These are phyloP conservation scores for Epithele typhae DNA, from an alignment of 768 basidiomycete genomes.

Conservation along the genomic window DNA sequence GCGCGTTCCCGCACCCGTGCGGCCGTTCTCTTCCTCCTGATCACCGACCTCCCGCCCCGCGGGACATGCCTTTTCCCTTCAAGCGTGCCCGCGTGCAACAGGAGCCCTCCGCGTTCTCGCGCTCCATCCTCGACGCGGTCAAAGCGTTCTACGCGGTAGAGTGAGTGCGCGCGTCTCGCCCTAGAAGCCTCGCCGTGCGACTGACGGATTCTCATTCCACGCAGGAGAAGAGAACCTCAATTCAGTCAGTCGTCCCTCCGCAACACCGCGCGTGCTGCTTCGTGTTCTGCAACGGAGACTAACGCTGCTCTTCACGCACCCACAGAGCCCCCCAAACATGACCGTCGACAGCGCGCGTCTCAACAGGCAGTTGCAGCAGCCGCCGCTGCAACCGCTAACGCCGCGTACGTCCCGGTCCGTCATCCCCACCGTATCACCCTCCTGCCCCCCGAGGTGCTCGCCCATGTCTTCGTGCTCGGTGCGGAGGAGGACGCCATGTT, in stretches of 20 bases:
- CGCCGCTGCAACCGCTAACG: neutral
- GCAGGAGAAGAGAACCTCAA: conserved; percentile 16
- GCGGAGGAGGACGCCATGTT: conserved; percentile 52
- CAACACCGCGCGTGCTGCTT: neutral
- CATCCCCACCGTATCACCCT: conserved; percentile 46
- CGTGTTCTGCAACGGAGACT: neutral
- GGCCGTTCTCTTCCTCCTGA: conserved; percentile 9
- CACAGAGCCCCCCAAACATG: conserved; percentile 11
- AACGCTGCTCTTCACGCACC: neutral
- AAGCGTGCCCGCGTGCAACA: conserved; percentile 43
- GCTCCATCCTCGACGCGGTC: conserved; percentile 41
- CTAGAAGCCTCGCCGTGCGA: neutral
- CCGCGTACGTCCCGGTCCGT: conserved; percentile 6
- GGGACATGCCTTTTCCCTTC: conserved; percentile 37
- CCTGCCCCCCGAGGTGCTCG: conserved; percentile 62
- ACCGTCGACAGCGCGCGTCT: conserved; percentile 5
- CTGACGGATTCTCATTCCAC: conserved; percentile 1
- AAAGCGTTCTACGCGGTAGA: conserved; percentile 18
- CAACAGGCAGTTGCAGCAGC: neutral
- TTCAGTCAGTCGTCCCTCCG: conserved; percentile 9
- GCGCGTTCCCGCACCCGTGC: conserved; percentile 11
- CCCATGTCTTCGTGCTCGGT: conserved; percentile 59
- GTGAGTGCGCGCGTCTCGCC: conserved; percentile 6
- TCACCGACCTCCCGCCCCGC: neutral
- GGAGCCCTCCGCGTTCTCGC: conserved; percentile 40